Base-by-base conservation (phyloP, 768 basidiomycete genomes). In the Neoboletus subvelutipes region DNA sequence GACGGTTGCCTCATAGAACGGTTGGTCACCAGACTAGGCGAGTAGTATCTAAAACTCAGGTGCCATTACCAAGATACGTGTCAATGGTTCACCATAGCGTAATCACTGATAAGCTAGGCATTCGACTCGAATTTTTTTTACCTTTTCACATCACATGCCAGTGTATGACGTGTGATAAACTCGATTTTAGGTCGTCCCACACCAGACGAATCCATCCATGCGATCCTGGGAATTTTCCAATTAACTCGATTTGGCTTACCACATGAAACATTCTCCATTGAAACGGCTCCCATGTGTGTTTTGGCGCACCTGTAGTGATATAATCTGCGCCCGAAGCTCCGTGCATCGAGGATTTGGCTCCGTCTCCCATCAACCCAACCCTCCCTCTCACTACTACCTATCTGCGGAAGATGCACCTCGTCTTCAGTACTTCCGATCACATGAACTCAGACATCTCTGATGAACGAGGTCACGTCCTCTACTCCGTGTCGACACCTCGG, bases 361-460 rank as follows among this genome's bases (percentile, higher is more conserved):
- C 10, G 31, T 15, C 6, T 5, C 31, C 15, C 36, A 40, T 49
- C 15, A 18, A 31, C 4, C 12, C 46, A 24, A 36, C 31, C 39
- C 31, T 22, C 39, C n/a, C 33, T n/a, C n/a, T n/a, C 28, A 48
- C 50, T 22, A 31, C 52, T 29, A 1, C 33, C 33, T 34, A 20
- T 20, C 33, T 18, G 17, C n/a, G 9, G 45, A 57, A 40, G 34
- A 68, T 68, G 67, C 56, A 28, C 18, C 67, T 68, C 46, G 5
- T 64, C 37, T 68, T 68, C 51, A 64, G 58, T 22, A 48, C 62
- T 8, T 55, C 64, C 10, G 56, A 68, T 45, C 57, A 57, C 45
- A 55, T 24, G 48, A 70, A 69, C 29, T 52, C 61, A 4, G 45
- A 63, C 42, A 56, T 69, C 6, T 65, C 56, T 28, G 51, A 69